Percentiles rank a stretch among this genome's conserved stretches.
Evolutionary conservation across 495 filamentous ascomycete genomes (phyloP).

Genomic region (Hypoxylon intermedium): DNA sequence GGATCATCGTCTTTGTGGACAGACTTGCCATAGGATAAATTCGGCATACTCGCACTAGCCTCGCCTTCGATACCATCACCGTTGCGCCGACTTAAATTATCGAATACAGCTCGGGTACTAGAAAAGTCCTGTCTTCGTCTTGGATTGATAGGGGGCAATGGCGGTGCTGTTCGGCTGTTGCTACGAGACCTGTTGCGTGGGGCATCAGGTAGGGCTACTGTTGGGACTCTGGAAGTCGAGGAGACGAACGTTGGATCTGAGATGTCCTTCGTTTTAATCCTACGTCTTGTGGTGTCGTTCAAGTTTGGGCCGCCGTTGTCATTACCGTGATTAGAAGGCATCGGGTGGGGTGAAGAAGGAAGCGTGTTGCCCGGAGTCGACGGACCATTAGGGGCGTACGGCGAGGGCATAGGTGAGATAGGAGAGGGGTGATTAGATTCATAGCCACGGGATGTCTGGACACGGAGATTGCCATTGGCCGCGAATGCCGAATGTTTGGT

Average conservation of each 20-base stretch:
- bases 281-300: slow-evolving; percentile 62
- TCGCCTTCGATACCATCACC: slow-evolving; percentile 43
- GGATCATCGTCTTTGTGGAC: slow-evolving; percentile 54
- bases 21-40: slow-evolving; percentile 32
- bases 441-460: slow-evolving; percentile 42
- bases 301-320: slow-evolving; percentile 29
- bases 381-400: slow-evolving; percentile 64
- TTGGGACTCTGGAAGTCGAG: slow-evolving; percentile 74
- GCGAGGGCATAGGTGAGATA: slow-evolving; percentile 51
- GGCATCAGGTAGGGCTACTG: slow-evolving; percentile 63
- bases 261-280: slow-evolving; percentile 76
- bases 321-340: slow-evolving; percentile 32
- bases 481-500: slow-evolving; percentile 34
- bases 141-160: slow-evolving; percentile 75
- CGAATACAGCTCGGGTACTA: slow-evolving; percentile 59
- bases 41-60: slow-evolving; percentile 19
- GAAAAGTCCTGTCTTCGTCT: slow-evolving; percentile 66
- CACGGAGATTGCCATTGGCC: slow-evolving; percentile 43
- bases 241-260: slow-evolving; percentile 85
- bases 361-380: slow-evolving; percentile 53
- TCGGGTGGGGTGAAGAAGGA: slow-evolving; percentile 46
- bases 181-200: slow-evolving; percentile 35
- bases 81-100: slow-evolving; percentile 55
- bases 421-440: slow-evolving; percentile 56
- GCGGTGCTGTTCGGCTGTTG: slow-evolving; percentile 58